Conservation (phyloP, 164 flowering plant species). For the Vitis labrusca region DNA sequence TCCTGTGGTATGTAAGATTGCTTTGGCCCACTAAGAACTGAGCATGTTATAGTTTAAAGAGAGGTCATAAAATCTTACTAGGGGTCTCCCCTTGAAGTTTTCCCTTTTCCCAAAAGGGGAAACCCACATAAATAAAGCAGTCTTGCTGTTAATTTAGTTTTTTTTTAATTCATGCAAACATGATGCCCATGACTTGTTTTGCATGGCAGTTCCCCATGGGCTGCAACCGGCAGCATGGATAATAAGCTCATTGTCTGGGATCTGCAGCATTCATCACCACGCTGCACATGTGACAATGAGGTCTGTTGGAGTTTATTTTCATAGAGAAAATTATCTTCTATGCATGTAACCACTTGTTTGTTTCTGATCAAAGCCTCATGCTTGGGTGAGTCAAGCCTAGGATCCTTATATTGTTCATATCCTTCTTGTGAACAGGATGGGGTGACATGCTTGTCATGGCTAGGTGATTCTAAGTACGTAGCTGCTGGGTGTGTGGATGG, state of each 20-base stretch:
- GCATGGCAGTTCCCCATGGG: slow-evolving; percentile 60
- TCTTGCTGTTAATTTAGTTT: not conserved
- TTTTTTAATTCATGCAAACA: not conserved
- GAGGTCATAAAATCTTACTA: too few species aligned
- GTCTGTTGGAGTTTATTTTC: slow-evolving; percentile 25
- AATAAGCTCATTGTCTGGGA: slow-evolving; percentile 83
- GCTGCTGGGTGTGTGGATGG: slow-evolving; percentile 83
- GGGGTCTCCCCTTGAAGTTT: too few species aligned
- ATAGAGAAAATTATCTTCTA: not conserved
- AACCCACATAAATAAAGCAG: not conserved
- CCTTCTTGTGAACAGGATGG: slow-evolving; percentile 53
- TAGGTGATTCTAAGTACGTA: slow-evolving; percentile 55
- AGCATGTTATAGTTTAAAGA: too few species aligned
- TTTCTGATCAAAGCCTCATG: too few species aligned
- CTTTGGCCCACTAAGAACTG: too few species aligned
- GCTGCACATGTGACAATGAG: slow-evolving; percentile 77
- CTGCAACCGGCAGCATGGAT: slow-evolving; percentile 88
- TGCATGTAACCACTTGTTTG: too few species aligned
- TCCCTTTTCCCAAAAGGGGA: too few species aligned
- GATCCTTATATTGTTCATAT: not conserved
- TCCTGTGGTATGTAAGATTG: too few species aligned
- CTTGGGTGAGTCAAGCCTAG: too few species aligned
- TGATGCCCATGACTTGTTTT: slow-evolving; percentile 1
- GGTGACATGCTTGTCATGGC: slow-evolving; percentile 77
- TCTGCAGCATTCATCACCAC: slow-evolving; percentile 59